phyloP scores from a whole-genome alignment of 129 eudicot genomes.

The Ambrosia trifida region DNA sequence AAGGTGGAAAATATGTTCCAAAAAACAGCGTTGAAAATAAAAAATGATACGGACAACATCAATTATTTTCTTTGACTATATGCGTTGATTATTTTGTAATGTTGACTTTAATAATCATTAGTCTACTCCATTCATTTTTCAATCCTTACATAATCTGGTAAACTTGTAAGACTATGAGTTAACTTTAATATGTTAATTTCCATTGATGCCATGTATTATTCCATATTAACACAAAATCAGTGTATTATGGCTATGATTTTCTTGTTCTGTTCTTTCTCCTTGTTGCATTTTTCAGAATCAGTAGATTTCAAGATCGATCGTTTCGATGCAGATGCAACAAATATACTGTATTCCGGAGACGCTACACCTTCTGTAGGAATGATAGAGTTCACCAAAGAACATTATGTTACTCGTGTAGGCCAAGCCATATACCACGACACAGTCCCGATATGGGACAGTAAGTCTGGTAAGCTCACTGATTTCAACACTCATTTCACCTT shows the following conservation, averaged over 20 bases:
- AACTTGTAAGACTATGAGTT: slow-evolving; percentile 9
- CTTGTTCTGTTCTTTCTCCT: slow-evolving; percentile 18
- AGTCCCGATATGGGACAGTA: slow-evolving; percentile 42
- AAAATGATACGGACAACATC: slow-evolving; percentile 8
- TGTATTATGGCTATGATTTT: slow-evolving; percentile 29
- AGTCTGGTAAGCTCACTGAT: slow-evolving; percentile 38
- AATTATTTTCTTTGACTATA: slow-evolving; percentile 23
- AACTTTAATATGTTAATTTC: slow-evolving; percentile 12
- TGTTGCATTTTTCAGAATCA: slow-evolving; percentile 34
- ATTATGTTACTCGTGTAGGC: slow-evolving; percentile 44
- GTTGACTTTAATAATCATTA: slow-evolving; percentile 25
- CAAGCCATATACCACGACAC: slow-evolving; percentile 37
- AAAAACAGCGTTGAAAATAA: not conserved
- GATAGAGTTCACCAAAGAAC: slow-evolving; percentile 32
- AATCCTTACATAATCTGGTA: slow-evolving; percentile 24
- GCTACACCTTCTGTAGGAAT: slow-evolving; percentile 45
- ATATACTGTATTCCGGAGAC: slow-evolving; percentile 40
- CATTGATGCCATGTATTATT: too few relatives aligned
- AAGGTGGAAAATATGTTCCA: not conserved
- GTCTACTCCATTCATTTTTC: not conserved
- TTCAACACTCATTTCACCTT: slow-evolving; percentile 51
- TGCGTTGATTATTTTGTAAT: slow-evolving; percentile 9
- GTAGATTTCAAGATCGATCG: slow-evolving; percentile 29
- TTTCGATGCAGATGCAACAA: too few relatives aligned
- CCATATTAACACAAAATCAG: slow-evolving; percentile 16